These are phyloP conservation scores for Penicillium sp. DNA, from an alignment of 2,329 filamentous ascomycete species.

Conservation along the genomic window DNA sequence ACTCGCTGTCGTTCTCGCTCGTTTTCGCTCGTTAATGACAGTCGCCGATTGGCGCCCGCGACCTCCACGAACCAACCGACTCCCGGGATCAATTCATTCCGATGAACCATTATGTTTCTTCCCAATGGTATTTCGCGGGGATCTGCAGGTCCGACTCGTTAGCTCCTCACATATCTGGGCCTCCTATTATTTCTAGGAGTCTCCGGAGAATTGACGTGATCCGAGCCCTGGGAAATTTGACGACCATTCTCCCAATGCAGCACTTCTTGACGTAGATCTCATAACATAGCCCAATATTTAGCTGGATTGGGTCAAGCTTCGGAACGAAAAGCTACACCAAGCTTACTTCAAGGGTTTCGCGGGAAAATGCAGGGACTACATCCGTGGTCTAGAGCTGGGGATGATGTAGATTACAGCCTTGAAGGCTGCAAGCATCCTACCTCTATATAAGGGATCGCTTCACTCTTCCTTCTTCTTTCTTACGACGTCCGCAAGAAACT, in stretches of 20 bases:
- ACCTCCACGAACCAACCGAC: background rate
- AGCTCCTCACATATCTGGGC: background rate
- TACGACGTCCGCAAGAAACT: background rate
- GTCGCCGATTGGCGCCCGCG: background rate
- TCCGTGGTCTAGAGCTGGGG: background rate
- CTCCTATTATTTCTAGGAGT: background rate
- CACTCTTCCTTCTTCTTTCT: background rate
- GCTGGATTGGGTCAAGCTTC: background rate
- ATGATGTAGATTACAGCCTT: background rate
- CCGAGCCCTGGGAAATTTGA: background rate
- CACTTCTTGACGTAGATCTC: background rate
- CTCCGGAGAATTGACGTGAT: background rate
- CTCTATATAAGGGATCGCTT: background rate
- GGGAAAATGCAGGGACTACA: background rate
- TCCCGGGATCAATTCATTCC: background rate
- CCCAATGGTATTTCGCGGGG: background rate
- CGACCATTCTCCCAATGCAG: background rate
- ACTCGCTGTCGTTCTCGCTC: constrained; percentile 23
- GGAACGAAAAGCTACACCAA: background rate
- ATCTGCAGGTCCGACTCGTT: background rate
- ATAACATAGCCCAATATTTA: background rate
- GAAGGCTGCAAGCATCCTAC: background rate
- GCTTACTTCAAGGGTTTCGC: background rate
- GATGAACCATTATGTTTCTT: background rate
- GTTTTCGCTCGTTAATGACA: background rate